Evolutionary conservation across 1,284 basidiomycete species (phyloP).

Genomic region (Marasmius fiardii): DNA sequence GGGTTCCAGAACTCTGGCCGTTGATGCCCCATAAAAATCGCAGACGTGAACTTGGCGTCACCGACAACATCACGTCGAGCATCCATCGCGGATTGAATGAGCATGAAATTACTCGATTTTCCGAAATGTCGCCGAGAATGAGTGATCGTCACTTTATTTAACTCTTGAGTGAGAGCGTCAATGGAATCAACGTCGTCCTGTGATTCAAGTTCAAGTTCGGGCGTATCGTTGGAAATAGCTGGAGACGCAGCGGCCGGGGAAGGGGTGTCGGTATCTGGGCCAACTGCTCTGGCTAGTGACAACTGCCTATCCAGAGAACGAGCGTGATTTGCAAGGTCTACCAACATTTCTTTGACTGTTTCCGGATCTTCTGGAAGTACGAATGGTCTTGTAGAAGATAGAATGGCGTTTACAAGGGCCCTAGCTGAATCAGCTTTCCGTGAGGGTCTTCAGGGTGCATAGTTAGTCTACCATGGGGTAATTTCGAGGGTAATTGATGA

Average conservation of each 20-base stretch:
- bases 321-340: constrained; percentile 10
- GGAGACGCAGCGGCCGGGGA: neutral
- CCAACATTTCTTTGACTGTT: constrained; percentile 6
- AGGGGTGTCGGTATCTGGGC: neutral
- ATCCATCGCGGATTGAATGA: constrained; percentile 12
- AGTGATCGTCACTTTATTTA: neutral
- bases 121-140: constrained; percentile 11
- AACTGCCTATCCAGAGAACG: constrained; percentile 9
- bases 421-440: constrained; percentile 1
- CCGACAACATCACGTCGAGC: constrained; percentile 4
- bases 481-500: neutral
- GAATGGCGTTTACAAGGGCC: constrained; percentile 9
- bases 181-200: neutral
- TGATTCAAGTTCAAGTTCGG: neutral
- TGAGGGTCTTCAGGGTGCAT: neutral
- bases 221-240: neutral
- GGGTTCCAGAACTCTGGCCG: constrained; percentile 8
- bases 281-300: neutral
- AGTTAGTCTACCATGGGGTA: neutral
- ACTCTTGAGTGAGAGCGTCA: neutral
- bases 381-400: constrained; percentile 7
- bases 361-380: constrained; percentile 9
- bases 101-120: constrained; percentile 8
- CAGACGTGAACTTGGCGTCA: neutral
- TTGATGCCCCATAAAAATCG: neutral